Evolutionary conservation across 176 grass and related monocot genomes (phyloP), one percentile per base, ranked within the genome.

Genomic region (Tillandsia leiboldiana): DNA sequence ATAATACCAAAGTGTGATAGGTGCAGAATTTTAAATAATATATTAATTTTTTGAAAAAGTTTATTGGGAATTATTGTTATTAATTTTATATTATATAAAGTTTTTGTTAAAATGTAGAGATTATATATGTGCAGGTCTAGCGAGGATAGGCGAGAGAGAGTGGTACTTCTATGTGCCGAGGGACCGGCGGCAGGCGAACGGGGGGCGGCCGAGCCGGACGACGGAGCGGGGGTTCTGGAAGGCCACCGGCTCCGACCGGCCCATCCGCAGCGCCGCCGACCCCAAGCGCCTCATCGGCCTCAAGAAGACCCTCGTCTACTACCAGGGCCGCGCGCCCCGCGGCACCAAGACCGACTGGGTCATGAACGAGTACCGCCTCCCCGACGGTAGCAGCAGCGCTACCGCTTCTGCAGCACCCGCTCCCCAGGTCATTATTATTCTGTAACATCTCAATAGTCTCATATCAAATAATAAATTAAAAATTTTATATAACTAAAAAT

Each of bases 141-240:
- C 94, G 8, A 80, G 65, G 65, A 90, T 97, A 51, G 89, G 94
- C 33, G 94, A 93, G 77, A 78, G 84, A 1, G 94, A 97, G 81
- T 97, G 94, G 94, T 97, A 97, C 75, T 97, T 97, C 89, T 93
- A 89, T 72, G 94, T 97, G 66, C 86, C 89, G 9, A 81, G 94
- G 63, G 89, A 97, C 72, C 75, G 88, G 47, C 89, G 86, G 77
- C 77, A 81, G 17, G 12, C 62, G 3, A 80, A 27, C 68, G 87
- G 91, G 7, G 86, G 82, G 20, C 50, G 94, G 15, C 89, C 94
- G 0, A 97, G 86, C 71, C 83, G 94, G 28, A 97, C 89, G 0
- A 97, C 94, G 53, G 86, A 92, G 82, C 77, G 70, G 11, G 94
- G 94, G 0, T 97, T 97, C 80, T 97, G 94, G 94, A 97, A 97